A percentile compares a stretch with the other conserved stretches of the same genome.
phyloP scores from a whole-genome alignment of 2,329 filamentous ascomycete genomes.

The Triangularia verruculosa region DNA sequence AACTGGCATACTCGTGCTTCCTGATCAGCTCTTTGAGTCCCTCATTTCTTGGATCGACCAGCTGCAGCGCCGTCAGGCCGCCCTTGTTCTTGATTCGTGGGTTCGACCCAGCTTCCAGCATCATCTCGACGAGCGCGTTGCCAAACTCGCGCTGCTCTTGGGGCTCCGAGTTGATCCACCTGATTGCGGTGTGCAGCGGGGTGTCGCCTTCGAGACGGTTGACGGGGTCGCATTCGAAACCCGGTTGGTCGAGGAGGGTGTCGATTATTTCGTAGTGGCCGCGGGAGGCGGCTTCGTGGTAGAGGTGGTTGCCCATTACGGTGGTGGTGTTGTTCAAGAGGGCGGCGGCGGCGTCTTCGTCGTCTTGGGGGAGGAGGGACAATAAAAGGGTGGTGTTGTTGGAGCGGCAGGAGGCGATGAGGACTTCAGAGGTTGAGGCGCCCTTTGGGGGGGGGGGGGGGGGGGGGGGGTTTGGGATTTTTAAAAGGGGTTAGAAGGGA shows the following conservation, averaged over 20 bases:
- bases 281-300: conserved; percentile 82
- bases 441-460: conserved; percentile 65
- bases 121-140: conserved; percentile 68
- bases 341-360: conserved; percentile 64
- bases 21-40: conserved; percentile 61
- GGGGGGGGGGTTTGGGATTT: background rate
- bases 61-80: conserved; percentile 66
- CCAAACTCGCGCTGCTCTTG: conserved; percentile 63
- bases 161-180: conserved; percentile 69
- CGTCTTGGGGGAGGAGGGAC: conserved; percentile 64
- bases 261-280: conserved; percentile 88
- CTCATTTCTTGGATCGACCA: conserved; percentile 69
- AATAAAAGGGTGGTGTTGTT: conserved; percentile 86
- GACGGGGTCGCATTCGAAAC: conserved; percentile 79
- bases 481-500: background rate
- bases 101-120: conserved; percentile 73
- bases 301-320: conserved; percentile 80
- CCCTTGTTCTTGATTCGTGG: conserved; percentile 64
- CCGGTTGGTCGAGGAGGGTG: conserved; percentile 75
- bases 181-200: conserved; percentile 73
- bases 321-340: conserved; percentile 85
- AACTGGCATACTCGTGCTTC: conserved; percentile 65
- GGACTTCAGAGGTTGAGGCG: conserved; percentile 77
- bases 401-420: conserved; percentile 88
- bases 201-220: conserved; percentile 72